A percentile compares a stretch with the other conserved stretches of the same genome.
Evolutionary conservation across 768 basidiomycete species (phyloP).

Genomic region (Suillus decipiens): DNA sequence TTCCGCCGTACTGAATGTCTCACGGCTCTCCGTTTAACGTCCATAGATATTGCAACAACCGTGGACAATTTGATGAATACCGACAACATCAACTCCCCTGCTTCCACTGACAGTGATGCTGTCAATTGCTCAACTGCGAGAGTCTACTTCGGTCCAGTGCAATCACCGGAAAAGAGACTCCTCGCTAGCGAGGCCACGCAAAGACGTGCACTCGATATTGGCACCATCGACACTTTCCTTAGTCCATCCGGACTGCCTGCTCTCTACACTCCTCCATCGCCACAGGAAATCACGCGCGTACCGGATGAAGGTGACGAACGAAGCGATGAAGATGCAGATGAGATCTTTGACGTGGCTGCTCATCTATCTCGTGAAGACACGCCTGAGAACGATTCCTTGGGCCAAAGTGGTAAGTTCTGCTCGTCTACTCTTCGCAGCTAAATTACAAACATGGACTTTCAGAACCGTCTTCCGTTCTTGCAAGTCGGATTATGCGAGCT

Average conservation of each 20-base stretch:
- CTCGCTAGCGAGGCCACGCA: constrained; percentile 32
- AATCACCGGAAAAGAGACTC: constrained; percentile 54
- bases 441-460: constrained; percentile 13
- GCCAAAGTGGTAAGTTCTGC: constrained; percentile 45
- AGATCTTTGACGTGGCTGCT: constrained; percentile 24
- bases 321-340: constrained; percentile 35
- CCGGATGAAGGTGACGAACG: constrained; percentile 25
- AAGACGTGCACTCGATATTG: constrained; percentile 28
- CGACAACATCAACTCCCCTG: constrained; percentile 27
- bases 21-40: constrained; percentile 3
- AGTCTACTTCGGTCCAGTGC: constrained; percentile 52
- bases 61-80: constrained; percentile 11
- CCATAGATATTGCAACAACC: constrained; percentile 4
- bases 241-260: constrained; percentile 55
- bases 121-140: constrained; percentile 45
- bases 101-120: constrained; percentile 41
- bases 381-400: constrained; percentile 46
- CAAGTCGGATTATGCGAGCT: constrained; percentile 65
- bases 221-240: constrained; percentile 33
- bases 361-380: constrained; percentile 44
- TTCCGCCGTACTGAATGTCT: constrained; percentile 5
- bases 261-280: constrained; percentile 27
- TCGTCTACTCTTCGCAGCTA: constrained; percentile 7
- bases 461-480: constrained; percentile 73
- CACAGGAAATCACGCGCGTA: constrained; percentile 17